Base-by-base conservation (phyloP, 257 asterid genomes). In the Cruciata laevipes region DNA sequence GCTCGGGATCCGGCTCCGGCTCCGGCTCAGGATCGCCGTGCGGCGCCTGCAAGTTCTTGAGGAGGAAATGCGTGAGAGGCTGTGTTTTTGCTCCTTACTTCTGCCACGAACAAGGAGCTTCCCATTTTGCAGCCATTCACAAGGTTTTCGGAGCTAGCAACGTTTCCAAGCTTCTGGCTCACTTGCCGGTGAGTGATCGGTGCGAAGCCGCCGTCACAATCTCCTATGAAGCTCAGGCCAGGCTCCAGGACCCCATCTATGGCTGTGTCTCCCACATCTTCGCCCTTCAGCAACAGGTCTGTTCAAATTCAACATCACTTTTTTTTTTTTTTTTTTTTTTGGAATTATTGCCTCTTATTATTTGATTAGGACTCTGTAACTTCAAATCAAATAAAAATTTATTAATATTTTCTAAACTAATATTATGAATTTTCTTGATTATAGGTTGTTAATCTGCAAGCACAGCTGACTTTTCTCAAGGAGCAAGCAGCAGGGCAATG, bases 11-110 rank as follows among this genome's bases (percentile, higher is more conserved):
- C 7, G 55, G 51, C 13, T 42, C 51, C 2, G 55, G 55, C 16
- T 47, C 85, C 21, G 86, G 95, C 31, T 74, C 89, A 12, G 85
- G 95, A 30, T 89, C 98, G 9, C 96, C 98, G 21, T 91, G 86
- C 61, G 86, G 82, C 66, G 86, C 86, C 24, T 82, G 86, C 67
- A 82, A 82, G 52, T 82, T 78, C 68, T 79, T 82, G 78, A 78
- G 86, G 67, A 76, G 86, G 66, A 82, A 82, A 79, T 82, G 86
- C 66, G 77, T 33, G 47, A 78, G 76, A 51, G 85, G 83, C 4
- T 81, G 85, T 72, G 83, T 81, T 3, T 81, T 77, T 78, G 85
- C 85, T 33, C 83, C 86, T 61, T 82, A 78, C 57, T 82, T 82
- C 67, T 73, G 82, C 71, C 79, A 78, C 63, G 86, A 82, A 71